Evolutionary conservation across 2,329 filamentous ascomycete species (phyloP), one percentile per base, ranked within the genome.

Genomic region (Myriosclerotinia curreyana): DNA sequence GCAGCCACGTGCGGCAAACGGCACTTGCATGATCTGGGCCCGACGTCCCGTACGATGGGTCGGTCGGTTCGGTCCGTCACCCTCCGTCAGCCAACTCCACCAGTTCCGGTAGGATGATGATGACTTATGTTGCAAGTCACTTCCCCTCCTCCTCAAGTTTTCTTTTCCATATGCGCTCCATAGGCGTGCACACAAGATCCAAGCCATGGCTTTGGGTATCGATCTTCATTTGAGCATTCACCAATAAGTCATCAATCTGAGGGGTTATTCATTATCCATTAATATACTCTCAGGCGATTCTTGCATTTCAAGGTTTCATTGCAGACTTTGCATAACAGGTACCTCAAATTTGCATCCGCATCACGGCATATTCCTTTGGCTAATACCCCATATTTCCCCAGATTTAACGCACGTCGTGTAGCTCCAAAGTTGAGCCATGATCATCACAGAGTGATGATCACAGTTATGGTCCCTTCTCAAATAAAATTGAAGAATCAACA

Each of bases 61-160:
- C 31, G 58, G 34, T 52, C 58, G 58, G 46, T 31, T 51, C 58
- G 58, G 58, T 60, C 58, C 58, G 58, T 28, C 46, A 50, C 22
- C 48, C n/a, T 51, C 46, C 34, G 34, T 17, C 46, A 28, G 31
- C 34, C 58, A 40, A 20, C 22, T n/a, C 9, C 17, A 36, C 31
- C 55, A 58, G 25, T 2, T 9, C n/a, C n/a, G 12, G 14, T 36
- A 42, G n/a, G 42, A 36, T 7, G 17, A 25, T n/a, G n/a, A n/a
- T n/a, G n/a, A n/a, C n/a, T 36, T 48, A 17, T n/a, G 48, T 59
- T 25, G 22, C 55, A 36, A 59, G 20, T 22, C n/a, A 31, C 8
- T 56, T 56, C 12, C 42, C n/a, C n/a, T n/a, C 42, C 14, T 36
- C n/a, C 31, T 12, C 14, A 22, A 2, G n/a, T 58, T 44, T n/a